Percentiles rank a stretch among this genome's conserved stretches.
phyloP scores from a whole-genome alignment of 2,329 filamentous ascomycete genomes.

The Penicillium sp. region DNA sequence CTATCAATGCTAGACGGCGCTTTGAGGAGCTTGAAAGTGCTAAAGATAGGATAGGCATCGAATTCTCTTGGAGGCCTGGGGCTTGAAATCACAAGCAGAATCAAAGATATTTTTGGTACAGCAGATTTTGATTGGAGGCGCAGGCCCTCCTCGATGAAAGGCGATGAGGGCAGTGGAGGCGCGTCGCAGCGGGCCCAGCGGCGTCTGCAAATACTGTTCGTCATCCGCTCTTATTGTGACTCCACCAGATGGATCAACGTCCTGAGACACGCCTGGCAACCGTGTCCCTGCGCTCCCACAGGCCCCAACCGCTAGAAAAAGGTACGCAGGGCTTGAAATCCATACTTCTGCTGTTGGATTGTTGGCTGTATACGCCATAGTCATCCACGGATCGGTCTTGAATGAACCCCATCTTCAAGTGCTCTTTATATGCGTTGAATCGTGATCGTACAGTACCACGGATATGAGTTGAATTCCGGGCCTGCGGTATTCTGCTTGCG shows the following conservation, averaged over 20 bases:
- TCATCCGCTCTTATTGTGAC: conserved; percentile 13
- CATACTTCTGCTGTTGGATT: background rate
- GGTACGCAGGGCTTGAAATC: background rate
- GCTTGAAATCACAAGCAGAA: conserved; percentile 8
- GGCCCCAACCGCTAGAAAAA: background rate
- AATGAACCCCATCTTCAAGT: background rate
- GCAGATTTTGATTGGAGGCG: conserved; percentile 25
- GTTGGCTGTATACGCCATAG: background rate
- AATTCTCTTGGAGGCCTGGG: conserved; percentile 1
- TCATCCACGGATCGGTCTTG: background rate
- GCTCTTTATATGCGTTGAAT: no score
- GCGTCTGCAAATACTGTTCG: conserved; percentile 19
- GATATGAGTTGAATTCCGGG: conserved; percentile 8
- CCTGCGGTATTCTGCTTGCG: conserved; percentile 6
- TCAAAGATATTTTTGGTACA: conserved; percentile 27
- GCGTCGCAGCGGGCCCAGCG: conserved; percentile 6
- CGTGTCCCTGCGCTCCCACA: conserved; percentile 1
- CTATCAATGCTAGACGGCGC: background rate
- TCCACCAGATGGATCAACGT: conserved; percentile 19
- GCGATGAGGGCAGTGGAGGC: conserved; percentile 15
- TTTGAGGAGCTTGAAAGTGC: background rate
- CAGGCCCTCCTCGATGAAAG: conserved; percentile 14
- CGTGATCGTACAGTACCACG: conserved; percentile 1
- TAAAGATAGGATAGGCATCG: background rate
- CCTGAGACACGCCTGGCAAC: conserved; percentile 11